Conservation (phyloP, 2,329 filamentous ascomycete species). For the Penicillium sumatraense region DNA sequence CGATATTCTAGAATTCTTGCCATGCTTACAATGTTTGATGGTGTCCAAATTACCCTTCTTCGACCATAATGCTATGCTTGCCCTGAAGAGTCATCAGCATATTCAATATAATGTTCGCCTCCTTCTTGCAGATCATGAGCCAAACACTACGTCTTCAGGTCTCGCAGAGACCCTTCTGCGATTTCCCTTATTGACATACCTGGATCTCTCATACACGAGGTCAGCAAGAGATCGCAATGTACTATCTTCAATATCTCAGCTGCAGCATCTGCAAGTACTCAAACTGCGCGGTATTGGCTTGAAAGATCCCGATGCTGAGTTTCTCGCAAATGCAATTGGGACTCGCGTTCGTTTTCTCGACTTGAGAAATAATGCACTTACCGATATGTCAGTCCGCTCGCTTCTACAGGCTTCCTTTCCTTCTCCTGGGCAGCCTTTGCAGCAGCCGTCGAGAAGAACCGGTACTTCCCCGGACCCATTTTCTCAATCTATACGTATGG, state of each 20-base stretch:
- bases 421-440: slow-evolving; percentile 15
- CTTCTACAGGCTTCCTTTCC: slow-evolving; percentile 58
- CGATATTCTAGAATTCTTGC: slow-evolving; percentile 62
- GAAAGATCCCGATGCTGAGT: slow-evolving; percentile 57
- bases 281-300: slow-evolving; percentile 60
- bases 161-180: slow-evolving; percentile 57
- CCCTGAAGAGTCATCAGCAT: slow-evolving; percentile 43
- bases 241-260: slow-evolving; percentile 50
- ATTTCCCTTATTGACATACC: slow-evolving; percentile 60
- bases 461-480: slow-evolving; percentile 12
- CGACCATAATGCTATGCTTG: slow-evolving; percentile 62
- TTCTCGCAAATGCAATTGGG: slow-evolving; percentile 58
- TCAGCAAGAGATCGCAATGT: slow-evolving; percentile 56
- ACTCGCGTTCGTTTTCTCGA: slow-evolving; percentile 61
- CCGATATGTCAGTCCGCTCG: slow-evolving; percentile 57
- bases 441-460: slow-evolving; percentile 5
- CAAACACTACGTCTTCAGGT: slow-evolving; percentile 61
- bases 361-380: slow-evolving; percentile 61
- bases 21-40: slow-evolving; percentile 63
- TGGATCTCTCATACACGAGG: slow-evolving; percentile 62
- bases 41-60: slow-evolving; percentile 65
- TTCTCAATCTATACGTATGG: slow-evolving; percentile 13
- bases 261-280: slow-evolving; percentile 59
- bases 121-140: slow-evolving; percentile 60
- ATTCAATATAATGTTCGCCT: slow-evolving; percentile 56